Base-by-base conservation (phyloP, 495 filamentous ascomycete species). In the Hyaloscypha hepaticicola region DNA sequence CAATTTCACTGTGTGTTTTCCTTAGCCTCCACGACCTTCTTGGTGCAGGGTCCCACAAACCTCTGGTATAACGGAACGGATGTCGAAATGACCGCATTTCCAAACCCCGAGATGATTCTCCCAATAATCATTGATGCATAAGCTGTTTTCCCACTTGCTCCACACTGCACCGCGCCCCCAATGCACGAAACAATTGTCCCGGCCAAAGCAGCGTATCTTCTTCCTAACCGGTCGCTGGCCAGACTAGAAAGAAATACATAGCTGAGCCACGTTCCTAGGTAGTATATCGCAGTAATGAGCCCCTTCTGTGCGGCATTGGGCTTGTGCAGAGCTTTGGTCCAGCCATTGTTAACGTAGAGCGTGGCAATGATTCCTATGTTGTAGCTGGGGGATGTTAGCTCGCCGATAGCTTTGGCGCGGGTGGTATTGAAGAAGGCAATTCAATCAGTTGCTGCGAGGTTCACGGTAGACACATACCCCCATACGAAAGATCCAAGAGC, bases 11-110 rank as follows among this genome's bases (percentile, higher is more conserved):
- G 41, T 59, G 27, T n/a, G n/a, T n/a, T 28, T 24, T 1, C 9
- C 2, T 55, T 38, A 68, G 58, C 25, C n/a, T 16, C 9, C 21
- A 14, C 24, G 51, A 24, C 25, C 48, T 58, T 29, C 25, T n/a
- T 22, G 38, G 57, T 34, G 34, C 48, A 12, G n/a, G n/a, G n/a
- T 22, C 38, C 28, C 29, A 58, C 63, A 19, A 27, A 81, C 82
- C 80, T 84, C 64, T 84, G 83, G 60, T 85, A 86, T 6, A 85
- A 64, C 3, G 83, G 82, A 16, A 85, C 82, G n/a, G 80, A 77
- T 6, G 81, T 82, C 4, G 81, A 83, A 4, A 86, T 74, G 51
- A 85, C 71, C 0, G 79, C 81, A 19, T 79, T 77, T 0, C 82
- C 83, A 25, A 82, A 52, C 3, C 83, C 83, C 0, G 80, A 79